These are phyloP conservation scores for Kokia cookei DNA, from an alignment of 441 rosid species.

Conservation along the genomic window DNA sequence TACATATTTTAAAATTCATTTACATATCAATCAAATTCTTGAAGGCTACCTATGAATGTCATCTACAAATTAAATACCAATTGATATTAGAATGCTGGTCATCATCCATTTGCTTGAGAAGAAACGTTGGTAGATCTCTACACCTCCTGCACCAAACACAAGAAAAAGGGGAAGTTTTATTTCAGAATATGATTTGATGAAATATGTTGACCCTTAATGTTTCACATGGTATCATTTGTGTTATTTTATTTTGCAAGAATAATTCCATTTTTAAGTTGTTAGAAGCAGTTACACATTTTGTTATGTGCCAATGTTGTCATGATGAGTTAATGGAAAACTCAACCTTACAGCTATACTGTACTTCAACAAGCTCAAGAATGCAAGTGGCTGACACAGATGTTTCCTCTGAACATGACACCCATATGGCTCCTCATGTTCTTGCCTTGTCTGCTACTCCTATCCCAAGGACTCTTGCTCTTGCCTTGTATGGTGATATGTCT, in stretches of 20 bases:
- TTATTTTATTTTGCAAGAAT: not conserved
- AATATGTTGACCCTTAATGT: not conserved
- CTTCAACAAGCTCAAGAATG: conserved; percentile 41
- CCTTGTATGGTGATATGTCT: conserved; percentile 85
- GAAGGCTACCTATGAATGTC: not conserved
- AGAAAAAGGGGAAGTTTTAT: not conserved
- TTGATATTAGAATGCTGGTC: not conserved
- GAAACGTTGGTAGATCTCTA: not conserved
- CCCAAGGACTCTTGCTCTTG: conserved; percentile 94
- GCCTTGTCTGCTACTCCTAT: conserved; percentile 97
- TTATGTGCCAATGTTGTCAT: not conserved
- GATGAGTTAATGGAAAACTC: conserved; percentile 8
- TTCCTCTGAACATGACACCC: conserved; percentile 39
- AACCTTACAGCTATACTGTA: conserved; percentile 54
- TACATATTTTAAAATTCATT: not conserved
- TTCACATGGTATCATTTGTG: not conserved
- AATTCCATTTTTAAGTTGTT: not conserved
- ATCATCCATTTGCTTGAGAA: not conserved
- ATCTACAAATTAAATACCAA: not conserved
- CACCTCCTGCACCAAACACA: not conserved
- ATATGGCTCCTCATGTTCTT: conserved; percentile 96
- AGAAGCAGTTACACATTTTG: not conserved
- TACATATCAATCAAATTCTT: not conserved
- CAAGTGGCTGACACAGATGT: conserved; percentile 27
- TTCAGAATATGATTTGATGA: not conserved